These are phyloP conservation scores for Epithemia pelagica DNA, from an alignment of 108 stramenopile species.

Conservation along the genomic window DNA sequence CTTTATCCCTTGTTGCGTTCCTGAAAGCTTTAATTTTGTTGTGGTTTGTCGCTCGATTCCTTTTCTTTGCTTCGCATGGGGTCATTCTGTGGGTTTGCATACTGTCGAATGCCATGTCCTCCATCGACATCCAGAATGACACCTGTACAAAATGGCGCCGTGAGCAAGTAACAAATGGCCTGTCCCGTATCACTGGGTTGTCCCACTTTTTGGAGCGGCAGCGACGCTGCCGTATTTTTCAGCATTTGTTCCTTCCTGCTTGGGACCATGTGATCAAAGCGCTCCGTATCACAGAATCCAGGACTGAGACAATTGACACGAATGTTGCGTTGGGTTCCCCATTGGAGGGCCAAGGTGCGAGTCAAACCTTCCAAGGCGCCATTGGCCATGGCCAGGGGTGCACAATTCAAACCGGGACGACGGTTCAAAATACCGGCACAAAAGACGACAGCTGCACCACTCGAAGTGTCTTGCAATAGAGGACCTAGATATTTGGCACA, in stretches of 20 bases:
- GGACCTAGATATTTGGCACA: slow-evolving; percentile 50
- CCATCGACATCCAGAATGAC: slow-evolving; percentile 57
- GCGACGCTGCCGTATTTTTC: slow-evolving; percentile 39
- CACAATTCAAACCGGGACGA: slow-evolving; percentile 57
- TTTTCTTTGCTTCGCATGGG: slow-evolving; percentile 54
- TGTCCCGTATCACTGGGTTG: slow-evolving; percentile 57
- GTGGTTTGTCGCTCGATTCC: too few relatives aligned
- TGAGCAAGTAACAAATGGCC: slow-evolving; percentile 47
- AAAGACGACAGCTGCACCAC: slow-evolving; percentile 23
- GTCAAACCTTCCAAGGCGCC: slow-evolving; percentile 68
- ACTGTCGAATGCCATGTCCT: slow-evolving; percentile 51
- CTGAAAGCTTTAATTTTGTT: too few relatives aligned
- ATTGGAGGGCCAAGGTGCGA: slow-evolving; percentile 51
- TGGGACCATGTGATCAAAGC: slow-evolving; percentile 58
- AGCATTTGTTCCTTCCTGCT: slow-evolving; percentile 38
- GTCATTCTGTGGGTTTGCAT: slow-evolving; percentile 46
- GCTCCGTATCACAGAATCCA: slow-evolving; percentile 67
- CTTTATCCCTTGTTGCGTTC: too few relatives aligned
- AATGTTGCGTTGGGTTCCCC: slow-evolving; percentile 32
- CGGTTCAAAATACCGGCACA: slow-evolving; percentile 56
- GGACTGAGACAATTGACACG: slow-evolving; percentile 61
- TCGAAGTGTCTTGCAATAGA: slow-evolving; percentile 15
- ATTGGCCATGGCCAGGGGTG: slow-evolving; percentile 49
- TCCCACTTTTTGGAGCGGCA: slow-evolving; percentile 46
- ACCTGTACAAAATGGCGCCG: slow-evolving; percentile 48